A percentile compares a stretch with the other conserved stretches of the same genome.
Conservation (phyloP, 495 filamentous ascomycete species). For the Cladorrhinum samala region DNA sequence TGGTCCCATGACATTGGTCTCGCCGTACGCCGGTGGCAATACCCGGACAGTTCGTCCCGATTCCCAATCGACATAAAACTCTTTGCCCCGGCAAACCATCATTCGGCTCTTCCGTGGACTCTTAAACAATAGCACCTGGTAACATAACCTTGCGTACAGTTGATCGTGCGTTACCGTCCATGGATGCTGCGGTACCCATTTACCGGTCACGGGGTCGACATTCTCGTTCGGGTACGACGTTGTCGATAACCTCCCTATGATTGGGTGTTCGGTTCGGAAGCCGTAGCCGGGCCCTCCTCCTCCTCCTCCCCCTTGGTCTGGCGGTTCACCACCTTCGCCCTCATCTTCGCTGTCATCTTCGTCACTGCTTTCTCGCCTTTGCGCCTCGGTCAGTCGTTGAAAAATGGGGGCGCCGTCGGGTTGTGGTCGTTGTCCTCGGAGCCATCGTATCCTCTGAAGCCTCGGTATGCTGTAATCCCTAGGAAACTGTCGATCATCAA, state of each 20-base stretch:
- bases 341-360: conserved; percentile 15
- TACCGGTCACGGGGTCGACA: conserved; percentile 34
- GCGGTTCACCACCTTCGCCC: conserved; percentile 6
- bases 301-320: conserved; percentile 4
- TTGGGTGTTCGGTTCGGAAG: conserved; percentile 16
- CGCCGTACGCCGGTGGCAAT: conserved; percentile 35
- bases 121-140: conserved; percentile 41
- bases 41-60: conserved; percentile 38
- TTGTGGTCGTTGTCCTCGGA: conserved; percentile 24
- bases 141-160: conserved; percentile 49
- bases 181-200: conserved; percentile 44
- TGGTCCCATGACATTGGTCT: conserved; percentile 30
- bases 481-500: conserved; percentile 54
- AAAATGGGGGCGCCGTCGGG: conserved; percentile 23
- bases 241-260: conserved; percentile 24
- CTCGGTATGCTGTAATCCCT: conserved; percentile 47
- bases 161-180: conserved; percentile 46
- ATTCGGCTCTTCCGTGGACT: conserved; percentile 42
- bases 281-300: conserved; percentile 1
- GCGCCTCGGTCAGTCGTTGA: conserved; percentile 16
- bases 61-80: conserved; percentile 44
- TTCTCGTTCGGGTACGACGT: conserved; percentile 31
- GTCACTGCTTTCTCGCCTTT: conserved; percentile 9
- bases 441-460: conserved; percentile 35
- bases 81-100: conserved; percentile 39